Evolutionary conservation across 768 basidiomycete genomes (phyloP).

Genomic region (Leccinellum albellum): DNA sequence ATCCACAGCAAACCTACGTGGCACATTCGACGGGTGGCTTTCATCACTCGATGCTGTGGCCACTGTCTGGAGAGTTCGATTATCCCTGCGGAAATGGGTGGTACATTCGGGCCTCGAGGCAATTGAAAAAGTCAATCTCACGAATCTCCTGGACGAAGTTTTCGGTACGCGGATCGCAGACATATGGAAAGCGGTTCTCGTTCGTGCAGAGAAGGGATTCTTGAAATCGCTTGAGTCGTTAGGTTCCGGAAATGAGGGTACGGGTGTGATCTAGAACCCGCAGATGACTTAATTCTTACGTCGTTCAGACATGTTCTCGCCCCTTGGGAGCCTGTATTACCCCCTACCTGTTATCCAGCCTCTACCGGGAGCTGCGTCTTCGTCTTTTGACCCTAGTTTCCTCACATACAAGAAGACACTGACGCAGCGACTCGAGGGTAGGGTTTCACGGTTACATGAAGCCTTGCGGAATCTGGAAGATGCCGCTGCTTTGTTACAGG

Average conservation of each 20-base stretch:
- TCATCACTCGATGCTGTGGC: conserved; percentile 52
- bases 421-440: conserved; percentile 59
- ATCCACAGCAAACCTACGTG: conserved; percentile 43
- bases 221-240: conserved; percentile 35
- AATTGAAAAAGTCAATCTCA: conserved; percentile 45
- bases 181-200: conserved; percentile 57
- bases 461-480: conserved; percentile 41
- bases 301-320: conserved; percentile 42
- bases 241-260: conserved; percentile 16
- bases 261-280: conserved; percentile 2
- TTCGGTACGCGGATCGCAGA: conserved; percentile 50
- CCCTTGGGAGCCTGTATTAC: conserved; percentile 54
- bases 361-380: conserved; percentile 36
- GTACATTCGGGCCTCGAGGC: conserved; percentile 40
- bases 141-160: conserved; percentile 48
- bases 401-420: conserved; percentile 57
- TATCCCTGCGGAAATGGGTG: conserved; percentile 47
- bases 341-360: conserved; percentile 46
- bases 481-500: conserved; percentile 53
- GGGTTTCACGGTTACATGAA: conserved; percentile 58
- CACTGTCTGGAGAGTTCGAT: conserved; percentile 71
- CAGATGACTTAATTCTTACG: conserved; percentile 10
- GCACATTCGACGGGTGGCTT: conserved; percentile 55
- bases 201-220: conserved; percentile 44
- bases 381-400: conserved; percentile 44